These are phyloP conservation scores for Protea cynaroides DNA, from an alignment of 164 flowering plant species.

Conservation along the genomic window DNA sequence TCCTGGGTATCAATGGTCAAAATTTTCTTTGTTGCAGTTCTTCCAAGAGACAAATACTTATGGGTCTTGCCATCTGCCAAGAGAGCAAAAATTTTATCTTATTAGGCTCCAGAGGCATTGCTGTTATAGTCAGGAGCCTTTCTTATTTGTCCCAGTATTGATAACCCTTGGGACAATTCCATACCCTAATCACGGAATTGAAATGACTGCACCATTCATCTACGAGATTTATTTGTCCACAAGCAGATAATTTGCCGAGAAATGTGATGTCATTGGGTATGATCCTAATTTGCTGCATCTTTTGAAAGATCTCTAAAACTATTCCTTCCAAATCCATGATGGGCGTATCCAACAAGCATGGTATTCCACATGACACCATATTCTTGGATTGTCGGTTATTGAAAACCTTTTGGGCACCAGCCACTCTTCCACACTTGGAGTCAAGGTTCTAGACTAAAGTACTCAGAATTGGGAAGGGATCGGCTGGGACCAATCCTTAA, in stretches of 20 bases:
- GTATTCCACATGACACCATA: conserved; percentile 35
- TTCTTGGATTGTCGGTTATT: conserved; percentile 17
- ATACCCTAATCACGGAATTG: conserved; percentile 23
- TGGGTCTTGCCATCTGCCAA: conserved; percentile 29
- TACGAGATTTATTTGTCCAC: conserved; percentile 34
- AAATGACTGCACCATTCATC: conserved; percentile 30
- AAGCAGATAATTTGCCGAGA: conserved; percentile 38
- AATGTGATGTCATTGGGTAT: conserved; percentile 34
- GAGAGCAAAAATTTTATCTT: conserved; percentile 36
- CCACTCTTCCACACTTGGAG: conserved; percentile 41
- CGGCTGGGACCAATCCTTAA: too few relatives aligned
- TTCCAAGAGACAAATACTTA: conserved; percentile 24
- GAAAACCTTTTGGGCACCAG: conserved; percentile 27
- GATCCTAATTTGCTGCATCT: conserved; percentile 26
- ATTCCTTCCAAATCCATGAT: conserved; percentile 10
- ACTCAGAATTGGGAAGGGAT: too few relatives aligned
- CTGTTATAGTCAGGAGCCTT: conserved; percentile 30
- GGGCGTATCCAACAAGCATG: conserved; percentile 32
- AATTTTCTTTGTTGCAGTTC: conserved; percentile 31
- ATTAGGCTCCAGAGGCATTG: conserved; percentile 19
- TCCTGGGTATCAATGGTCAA: conserved; percentile 35
- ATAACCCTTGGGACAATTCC: too few relatives aligned
- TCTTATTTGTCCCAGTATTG: conserved; percentile 19
- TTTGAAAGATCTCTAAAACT: conserved; percentile 27
- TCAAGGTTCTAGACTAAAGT: too few relatives aligned